These are phyloP conservation scores for Leccinum subrobustum DNA, from an alignment of 1,284 basidiomycete genomes.

Conservation along the genomic window DNA sequence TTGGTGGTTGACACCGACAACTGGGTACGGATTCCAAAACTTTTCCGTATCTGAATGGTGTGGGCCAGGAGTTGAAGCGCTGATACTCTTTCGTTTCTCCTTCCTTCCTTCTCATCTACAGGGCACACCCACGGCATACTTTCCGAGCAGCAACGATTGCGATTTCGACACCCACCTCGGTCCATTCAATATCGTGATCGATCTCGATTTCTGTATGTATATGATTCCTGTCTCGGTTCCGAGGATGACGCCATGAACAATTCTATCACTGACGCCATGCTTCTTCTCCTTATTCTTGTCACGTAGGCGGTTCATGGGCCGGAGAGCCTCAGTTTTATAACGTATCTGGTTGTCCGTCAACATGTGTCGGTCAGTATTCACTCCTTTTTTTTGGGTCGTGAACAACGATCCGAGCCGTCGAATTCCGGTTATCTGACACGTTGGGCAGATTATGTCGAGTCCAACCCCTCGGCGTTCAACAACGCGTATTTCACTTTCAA, in stretches of 20 bases:
- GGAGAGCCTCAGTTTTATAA: conserved; percentile 21
- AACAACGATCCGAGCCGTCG: not conserved
- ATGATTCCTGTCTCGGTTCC: not conserved
- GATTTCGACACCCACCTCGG: conserved; percentile 21
- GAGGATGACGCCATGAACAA: too few species aligned
- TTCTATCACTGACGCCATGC: not conserved
- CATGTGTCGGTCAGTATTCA: conserved; percentile 32
- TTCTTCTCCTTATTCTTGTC: not conserved
- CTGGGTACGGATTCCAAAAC: conserved; percentile 18
- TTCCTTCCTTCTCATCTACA: not conserved
- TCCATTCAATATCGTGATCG: conserved; percentile 24
- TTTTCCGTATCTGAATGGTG: not conserved
- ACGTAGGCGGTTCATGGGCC: conserved; percentile 42
- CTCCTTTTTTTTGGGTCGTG: not conserved
- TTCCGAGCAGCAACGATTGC: conserved; percentile 19
- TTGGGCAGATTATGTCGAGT: conserved; percentile 13
- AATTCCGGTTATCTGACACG: not conserved
- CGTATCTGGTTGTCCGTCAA: conserved; percentile 35
- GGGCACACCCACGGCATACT: conserved; percentile 25
- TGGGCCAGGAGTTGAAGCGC: not conserved
- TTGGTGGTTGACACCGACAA: conserved; percentile 17
- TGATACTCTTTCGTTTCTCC: not conserved
- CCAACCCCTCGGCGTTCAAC: conserved; percentile 15
- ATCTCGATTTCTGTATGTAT: conserved; percentile 26
- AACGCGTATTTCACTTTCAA: conserved; percentile 28